These are phyloP conservation scores for Aspergillus panamensis DNA, from an alignment of 495 filamentous ascomycete genomes.

Conservation along the genomic window DNA sequence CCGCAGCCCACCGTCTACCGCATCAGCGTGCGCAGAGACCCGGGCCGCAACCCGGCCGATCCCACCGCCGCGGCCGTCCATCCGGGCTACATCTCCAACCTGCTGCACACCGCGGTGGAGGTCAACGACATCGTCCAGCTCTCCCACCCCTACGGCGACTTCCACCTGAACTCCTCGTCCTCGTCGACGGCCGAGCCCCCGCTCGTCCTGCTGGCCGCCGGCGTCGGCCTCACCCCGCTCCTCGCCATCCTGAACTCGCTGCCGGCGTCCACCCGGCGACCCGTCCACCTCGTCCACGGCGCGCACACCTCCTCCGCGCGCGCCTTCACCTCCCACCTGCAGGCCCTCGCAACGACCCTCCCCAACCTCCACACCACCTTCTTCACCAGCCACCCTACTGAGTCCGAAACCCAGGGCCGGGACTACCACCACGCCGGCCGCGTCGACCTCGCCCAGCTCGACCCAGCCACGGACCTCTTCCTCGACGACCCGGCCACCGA, in stretches of 20 bases:
- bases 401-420: slow-evolving; percentile 47
- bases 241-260: slow-evolving; percentile 63
- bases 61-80: slow-evolving; percentile 39
- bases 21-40: slow-evolving; percentile 67
- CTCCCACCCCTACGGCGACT: slow-evolving; percentile 67
- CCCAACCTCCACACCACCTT: slow-evolving; percentile 38
- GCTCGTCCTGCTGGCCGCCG: slow-evolving; percentile 67
- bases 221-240: slow-evolving; percentile 67
- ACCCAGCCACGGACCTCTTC: slow-evolving; percentile 48
- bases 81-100: slow-evolving; percentile 67
- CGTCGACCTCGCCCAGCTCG: slow-evolving; percentile 53
- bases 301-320: slow-evolving; percentile 43
- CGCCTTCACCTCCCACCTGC: slow-evolving; percentile 48
- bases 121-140: slow-evolving; percentile 59
- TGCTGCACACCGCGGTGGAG: slow-evolving; percentile 58
- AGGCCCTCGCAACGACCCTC: slow-evolving; percentile 38
- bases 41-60: slow-evolving; percentile 43
- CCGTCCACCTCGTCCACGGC: slow-evolving; percentile 61
- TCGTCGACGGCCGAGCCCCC: slow-evolving; percentile 24
- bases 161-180: slow-evolving; percentile 49
- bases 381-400: slow-evolving; percentile 37
- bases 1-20: slow-evolving; percentile 59
- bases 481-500: slow-evolving; percentile 50
- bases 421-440: slow-evolving; percentile 56
- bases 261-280: slow-evolving; percentile 34